phyloP scores from a whole-genome alignment of 2,329 filamentous ascomycete genomes.

The Fusarium lateritium region DNA sequence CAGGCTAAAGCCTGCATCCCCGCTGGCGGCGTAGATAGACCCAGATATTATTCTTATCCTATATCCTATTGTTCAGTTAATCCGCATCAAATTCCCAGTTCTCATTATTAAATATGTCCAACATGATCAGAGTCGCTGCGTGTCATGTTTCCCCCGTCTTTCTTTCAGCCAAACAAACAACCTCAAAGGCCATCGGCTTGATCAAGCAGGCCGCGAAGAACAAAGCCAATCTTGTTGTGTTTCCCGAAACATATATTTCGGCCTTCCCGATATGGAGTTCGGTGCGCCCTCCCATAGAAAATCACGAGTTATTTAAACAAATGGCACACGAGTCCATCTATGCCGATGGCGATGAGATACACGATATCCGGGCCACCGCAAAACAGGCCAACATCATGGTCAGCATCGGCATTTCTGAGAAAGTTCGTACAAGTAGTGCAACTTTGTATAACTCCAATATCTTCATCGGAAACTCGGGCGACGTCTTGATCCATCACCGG shows the following conservation, averaged over 20 bases:
- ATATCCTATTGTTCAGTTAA: no score
- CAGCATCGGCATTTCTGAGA: constrained; percentile 67
- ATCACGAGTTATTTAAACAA: constrained; percentile 64
- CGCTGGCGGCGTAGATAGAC: no score
- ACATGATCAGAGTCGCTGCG: constrained; percentile 47
- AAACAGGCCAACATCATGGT: constrained; percentile 57
- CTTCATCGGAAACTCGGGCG: constrained; percentile 60
- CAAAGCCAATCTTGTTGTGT: constrained; percentile 65
- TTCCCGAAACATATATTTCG: constrained; percentile 67
- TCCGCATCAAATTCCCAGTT: no score
- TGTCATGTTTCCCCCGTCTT: constrained; percentile 62
- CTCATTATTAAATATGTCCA: not conserved
- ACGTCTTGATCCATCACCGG: constrained; percentile 65
- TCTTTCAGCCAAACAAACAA: constrained; percentile 62
- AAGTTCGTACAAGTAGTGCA: constrained; percentile 58
- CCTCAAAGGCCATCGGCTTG: constrained; percentile 61
- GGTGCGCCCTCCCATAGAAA: constrained; percentile 62
- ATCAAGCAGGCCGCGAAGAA: constrained; percentile 61
- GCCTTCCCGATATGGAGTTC: constrained; percentile 69
- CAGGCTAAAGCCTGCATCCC: no score
- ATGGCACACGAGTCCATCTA: constrained; percentile 62
- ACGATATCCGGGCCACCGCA: constrained; percentile 57
- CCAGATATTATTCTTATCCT: no score
- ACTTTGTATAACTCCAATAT: constrained; percentile 68
- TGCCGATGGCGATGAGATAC: constrained; percentile 62